These are phyloP conservation scores for Zea luxurians DNA, from an alignment of 176 grass and related monocot genomes.

Conservation along the genomic window DNA sequence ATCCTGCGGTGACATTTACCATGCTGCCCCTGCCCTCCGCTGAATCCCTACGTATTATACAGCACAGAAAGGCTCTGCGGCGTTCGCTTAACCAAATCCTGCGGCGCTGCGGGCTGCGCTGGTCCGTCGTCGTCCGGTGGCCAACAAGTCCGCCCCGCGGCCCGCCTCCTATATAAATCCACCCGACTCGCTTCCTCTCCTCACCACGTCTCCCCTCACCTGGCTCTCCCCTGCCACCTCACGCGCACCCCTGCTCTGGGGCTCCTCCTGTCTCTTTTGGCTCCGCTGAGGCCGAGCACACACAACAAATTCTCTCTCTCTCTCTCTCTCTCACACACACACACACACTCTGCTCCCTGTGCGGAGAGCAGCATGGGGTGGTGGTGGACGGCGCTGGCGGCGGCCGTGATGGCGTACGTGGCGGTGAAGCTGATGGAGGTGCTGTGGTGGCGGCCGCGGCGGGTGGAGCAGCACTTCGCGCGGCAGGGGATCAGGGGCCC, in stretches of 20 bases:
- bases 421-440: conserved; percentile 64
- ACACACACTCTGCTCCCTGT: background rate
- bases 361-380: conserved; percentile 22
- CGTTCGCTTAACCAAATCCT: background rate
- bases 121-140: background rate
- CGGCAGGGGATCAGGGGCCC: conserved; percentile 84
- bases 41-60: background rate
- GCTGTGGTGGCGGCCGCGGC: conserved; percentile 89
- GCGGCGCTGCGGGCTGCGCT: background rate
- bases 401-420: conserved; percentile 40
- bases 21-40: background rate
- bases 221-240: conserved; percentile 32
- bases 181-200: conserved; percentile 25
- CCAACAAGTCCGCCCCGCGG: background rate
- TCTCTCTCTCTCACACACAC: background rate
- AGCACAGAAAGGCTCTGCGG: background rate
- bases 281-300: background rate
- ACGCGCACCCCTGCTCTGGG: conserved; percentile 4
- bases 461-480: conserved; percentile 84
- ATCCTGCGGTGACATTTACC: conserved; percentile 25
- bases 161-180: conserved; percentile 45
- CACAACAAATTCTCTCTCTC: background rate
- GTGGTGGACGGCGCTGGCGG: conserved; percentile 27
- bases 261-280: background rate
- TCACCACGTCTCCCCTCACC: conserved; percentile 32